A percentile compares a stretch with the other conserved stretches of the same genome.
phyloP scores from a whole-genome alignment of 305 asterid genomes.

The Fraxinus paxiana region DNA sequence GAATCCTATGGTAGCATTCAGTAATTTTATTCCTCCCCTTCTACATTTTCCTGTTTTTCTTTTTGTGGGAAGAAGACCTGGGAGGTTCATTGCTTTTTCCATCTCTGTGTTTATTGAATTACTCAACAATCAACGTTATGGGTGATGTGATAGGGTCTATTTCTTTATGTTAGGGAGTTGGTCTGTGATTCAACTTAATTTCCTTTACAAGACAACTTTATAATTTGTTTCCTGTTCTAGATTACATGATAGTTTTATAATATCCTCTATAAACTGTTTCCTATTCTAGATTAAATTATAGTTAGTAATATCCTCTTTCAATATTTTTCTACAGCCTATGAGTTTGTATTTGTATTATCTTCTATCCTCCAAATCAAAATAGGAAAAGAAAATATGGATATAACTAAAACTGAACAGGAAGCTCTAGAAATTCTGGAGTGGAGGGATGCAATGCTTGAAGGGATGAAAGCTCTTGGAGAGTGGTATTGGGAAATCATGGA shows the following conservation, averaged over 20 bases:
- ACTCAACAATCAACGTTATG: background rate
- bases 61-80: background rate
- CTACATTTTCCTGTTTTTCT: background rate
- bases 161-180: background rate
- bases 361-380: background rate
- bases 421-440: background rate
- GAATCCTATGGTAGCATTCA: background rate
- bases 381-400: background rate
- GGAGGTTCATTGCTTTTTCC: background rate
- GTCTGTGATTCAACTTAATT: background rate
- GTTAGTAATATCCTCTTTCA: background rate
- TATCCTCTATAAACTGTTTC: background rate
- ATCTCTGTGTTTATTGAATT: background rate
- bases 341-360: background rate
- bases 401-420: constrained; percentile 1
- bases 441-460: background rate
- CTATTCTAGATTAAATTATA: background rate
- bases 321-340: background rate
- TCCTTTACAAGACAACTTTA: background rate
- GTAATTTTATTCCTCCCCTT: background rate
- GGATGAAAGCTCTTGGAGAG: background rate
- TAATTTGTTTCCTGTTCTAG: background rate
- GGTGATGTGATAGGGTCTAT: background rate
- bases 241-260: background rate
- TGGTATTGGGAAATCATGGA: background rate